Base-by-base conservation (phyloP, 441 rosid genomes). In the Arabidopsis hybrid region DNA sequence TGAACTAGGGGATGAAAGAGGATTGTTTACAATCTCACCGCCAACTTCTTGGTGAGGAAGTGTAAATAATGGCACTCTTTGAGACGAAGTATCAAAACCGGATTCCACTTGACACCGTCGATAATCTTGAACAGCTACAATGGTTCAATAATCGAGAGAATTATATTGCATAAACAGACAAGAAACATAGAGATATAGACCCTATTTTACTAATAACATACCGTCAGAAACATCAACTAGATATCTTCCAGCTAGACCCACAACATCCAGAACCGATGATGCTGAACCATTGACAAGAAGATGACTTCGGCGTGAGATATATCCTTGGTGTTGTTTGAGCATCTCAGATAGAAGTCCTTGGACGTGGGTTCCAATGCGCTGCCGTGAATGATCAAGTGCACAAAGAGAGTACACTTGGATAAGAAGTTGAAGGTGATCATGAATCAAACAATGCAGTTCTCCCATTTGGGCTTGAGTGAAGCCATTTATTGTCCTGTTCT, bases 391-490 rank as follows among this genome's bases (percentile, higher is more conserved):
- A 85, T 96, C 98, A 61, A 88, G 85, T 74, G 81, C 79, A 67
- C 91, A 87, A 56, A 93, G 91, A 72, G 98, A 92, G 84, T 83
- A 85, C 60, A 89, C 84, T 84, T 96, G 96, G 84, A 96, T 81
- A 74, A 92, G 95, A 77, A 96, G 98, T 72, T 96, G 98, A 53
- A 86, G 84, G 79, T 93, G 99, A 63, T 96, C 99, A 55, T 87
- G 85, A 69, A 91, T 85, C 83, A 93, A 80, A 86, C 86, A 88
- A 80, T 88, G 80, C 86, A 96, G 77, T 81, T 90, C 96, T 36
- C 89, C 96, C 42, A 93, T 85, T 66, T 96, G 97, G 69, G 82
- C 65, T 17, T 81, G 86, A 83, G 78, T 82, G 79, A 96, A 93
- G 47, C 93, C 97, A 73, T 85, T 82, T 31, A 77, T 78, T 51